Percentiles rank a stretch among this genome's conserved stretches.
Evolutionary conservation across 208 protist genomes (phyloP).

Genomic region (Crithidia thermophila): DNA sequence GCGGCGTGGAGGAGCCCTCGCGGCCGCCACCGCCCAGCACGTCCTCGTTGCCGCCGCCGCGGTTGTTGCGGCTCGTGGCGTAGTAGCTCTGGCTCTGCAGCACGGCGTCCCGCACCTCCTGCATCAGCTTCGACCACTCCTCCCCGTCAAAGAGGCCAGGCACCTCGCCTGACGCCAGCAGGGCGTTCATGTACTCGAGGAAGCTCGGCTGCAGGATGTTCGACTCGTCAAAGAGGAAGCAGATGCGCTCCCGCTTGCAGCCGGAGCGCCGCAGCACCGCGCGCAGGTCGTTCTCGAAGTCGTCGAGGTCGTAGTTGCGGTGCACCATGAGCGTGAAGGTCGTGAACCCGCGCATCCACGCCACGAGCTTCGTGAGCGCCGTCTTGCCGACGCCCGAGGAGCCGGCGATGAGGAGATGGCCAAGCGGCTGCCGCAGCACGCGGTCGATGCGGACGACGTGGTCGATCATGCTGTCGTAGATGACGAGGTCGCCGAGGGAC

Average conservation of each 20-base stretch:
- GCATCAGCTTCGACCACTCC: slow-evolving; percentile 96
- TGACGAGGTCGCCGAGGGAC: slow-evolving; percentile 91
- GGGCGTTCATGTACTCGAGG: slow-evolving; percentile 99
- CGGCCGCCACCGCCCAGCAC: not conserved
- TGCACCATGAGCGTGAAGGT: slow-evolving; percentile 98
- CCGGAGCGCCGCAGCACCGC: slow-evolving; percentile 95
- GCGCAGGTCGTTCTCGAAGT: slow-evolving; percentile 99
- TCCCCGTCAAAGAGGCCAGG: slow-evolving; percentile 99
- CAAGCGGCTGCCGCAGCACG: slow-evolving; percentile 98
- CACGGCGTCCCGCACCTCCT: slow-evolving; percentile 71
- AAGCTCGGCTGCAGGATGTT: slow-evolving; percentile 99
- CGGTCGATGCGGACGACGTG: slow-evolving; percentile 99
- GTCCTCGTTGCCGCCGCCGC: not conserved
- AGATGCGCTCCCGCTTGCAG: slow-evolving; percentile 97
- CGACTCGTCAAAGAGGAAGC: slow-evolving; percentile 99
- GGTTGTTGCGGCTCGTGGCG: slow-evolving; percentile 17
- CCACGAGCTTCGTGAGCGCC: slow-evolving; percentile 97
- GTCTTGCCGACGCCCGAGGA: slow-evolving; percentile 98
- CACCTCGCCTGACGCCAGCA: slow-evolving; percentile 98
- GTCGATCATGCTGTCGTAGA: slow-evolving; percentile 99
- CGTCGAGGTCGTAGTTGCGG: slow-evolving; percentile 94
- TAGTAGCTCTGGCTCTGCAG: slow-evolving; percentile 35
- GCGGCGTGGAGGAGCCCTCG: slow-evolving; percentile 1
- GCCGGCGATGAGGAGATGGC: slow-evolving; percentile 97
- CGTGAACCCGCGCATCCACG: slow-evolving; percentile 97